phyloP scores from a whole-genome alignment of 1,139 yeast genomes.

The Nakaseomyces nivariensis region DNA sequence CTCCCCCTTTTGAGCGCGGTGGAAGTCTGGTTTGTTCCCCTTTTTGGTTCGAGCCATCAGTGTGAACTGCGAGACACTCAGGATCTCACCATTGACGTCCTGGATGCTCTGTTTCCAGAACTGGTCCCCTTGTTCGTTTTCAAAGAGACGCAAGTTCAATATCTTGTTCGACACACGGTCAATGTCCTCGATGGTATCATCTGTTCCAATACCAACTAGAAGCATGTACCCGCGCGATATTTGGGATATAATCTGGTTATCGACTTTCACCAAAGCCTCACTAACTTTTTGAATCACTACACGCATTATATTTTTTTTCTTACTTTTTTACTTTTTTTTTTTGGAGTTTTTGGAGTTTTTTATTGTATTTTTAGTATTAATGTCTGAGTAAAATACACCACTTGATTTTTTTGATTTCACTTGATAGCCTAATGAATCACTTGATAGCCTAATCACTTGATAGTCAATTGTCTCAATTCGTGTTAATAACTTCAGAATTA shows the following conservation, averaged over 20 bases:
- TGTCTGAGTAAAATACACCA: too few relatives aligned
- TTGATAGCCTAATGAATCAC: too few relatives aligned
- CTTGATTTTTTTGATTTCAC: too few relatives aligned
- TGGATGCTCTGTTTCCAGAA: conserved; percentile 50
- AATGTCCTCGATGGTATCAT: conserved; percentile 68
- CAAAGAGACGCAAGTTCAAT: conserved; percentile 58
- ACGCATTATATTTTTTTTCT: conserved; percentile 41
- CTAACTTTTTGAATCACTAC: conserved; percentile 84
- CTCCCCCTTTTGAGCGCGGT: conserved; percentile 76
- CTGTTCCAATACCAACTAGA: conserved; percentile 72
- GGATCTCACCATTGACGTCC: conserved; percentile 48
- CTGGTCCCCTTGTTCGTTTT: conserved; percentile 36
- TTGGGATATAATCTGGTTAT: conserved; percentile 51
- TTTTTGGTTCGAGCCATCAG: conserved; percentile 73
- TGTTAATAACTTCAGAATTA: too few relatives aligned
- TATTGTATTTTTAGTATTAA: too few relatives aligned
- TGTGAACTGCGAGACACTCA: conserved; percentile 83
- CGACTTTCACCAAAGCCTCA: conserved; percentile 79
- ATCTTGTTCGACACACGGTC: conserved; percentile 59
- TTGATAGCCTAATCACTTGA: too few relatives aligned
- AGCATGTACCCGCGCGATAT: conserved; percentile 70
- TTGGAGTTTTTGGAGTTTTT: too few relatives aligned
- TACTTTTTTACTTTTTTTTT: too few relatives aligned
- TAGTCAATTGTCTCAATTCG: too few relatives aligned
- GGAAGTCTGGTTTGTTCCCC: conserved; percentile 92